Evolutionary conservation across 352 stramenopile genomes (phyloP), one percentile per base, ranked within the genome.

Genomic region (Stephanocyclus meneghinianus): DNA sequence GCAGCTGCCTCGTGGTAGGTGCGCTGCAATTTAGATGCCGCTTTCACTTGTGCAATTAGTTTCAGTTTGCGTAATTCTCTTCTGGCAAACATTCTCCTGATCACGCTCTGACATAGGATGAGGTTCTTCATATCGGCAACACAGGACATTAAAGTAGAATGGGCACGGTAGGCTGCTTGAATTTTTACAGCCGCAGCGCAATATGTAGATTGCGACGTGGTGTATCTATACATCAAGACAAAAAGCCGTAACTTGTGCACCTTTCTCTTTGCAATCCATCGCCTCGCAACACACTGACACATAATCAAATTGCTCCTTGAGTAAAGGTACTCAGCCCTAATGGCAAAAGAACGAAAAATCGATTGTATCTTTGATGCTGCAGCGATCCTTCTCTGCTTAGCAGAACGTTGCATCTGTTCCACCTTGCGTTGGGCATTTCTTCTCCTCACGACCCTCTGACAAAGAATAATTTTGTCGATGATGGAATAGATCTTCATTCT

Each of bases 31-130:
- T 5, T 16, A 21, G 45, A 21, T 21, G n/a, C 45, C 1, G 45
- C 10, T 21, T 21, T 16, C 45, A 21, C n/a, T 6, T 21, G 45
- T 21, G n/a, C 45, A 4, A 53, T 53, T 6, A 16, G n/a, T 53
- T 53, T 53, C n/a, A 53, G 13, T 10, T 16, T 53, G 45, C 13
- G 6, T 16, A 10, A 53, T 53, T 53, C 26, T 59, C 21, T 29
- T 59, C 21, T 32, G 16, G 51, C 51, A 26, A 59, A 35, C 15
- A 59, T 59, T 59, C 51, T 59, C 26, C 51, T 59, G 16, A 32
- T 32, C 5, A 2, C 51, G 9, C 16, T 30, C 51, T 59, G 51
- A 11, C 51, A 59, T 15, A 35, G n/a, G 26, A 59, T 59, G 26
- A 59, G 8, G 15, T 35, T 32, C 11, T 59, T 59, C 3, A 59